phyloP scores from a whole-genome alignment of 2,329 filamentous ascomycete species.

The Colletotrichum salicis region DNA sequence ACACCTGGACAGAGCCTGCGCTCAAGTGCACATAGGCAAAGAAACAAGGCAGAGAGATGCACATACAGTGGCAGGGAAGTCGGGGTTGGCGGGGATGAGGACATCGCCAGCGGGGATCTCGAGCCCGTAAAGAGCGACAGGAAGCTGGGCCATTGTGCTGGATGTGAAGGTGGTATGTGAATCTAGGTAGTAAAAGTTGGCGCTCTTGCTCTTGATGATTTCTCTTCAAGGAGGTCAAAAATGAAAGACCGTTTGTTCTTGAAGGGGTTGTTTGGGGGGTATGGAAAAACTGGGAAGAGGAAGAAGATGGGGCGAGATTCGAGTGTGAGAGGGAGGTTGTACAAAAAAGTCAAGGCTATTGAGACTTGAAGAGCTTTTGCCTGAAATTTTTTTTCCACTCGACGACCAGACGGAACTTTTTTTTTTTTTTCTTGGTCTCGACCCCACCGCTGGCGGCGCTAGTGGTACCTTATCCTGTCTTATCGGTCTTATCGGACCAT shows the following conservation, averaged over 20 bases:
- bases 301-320: constrained; percentile 28
- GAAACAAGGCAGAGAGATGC: constrained; percentile 13
- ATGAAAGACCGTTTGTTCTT: constrained; percentile 16
- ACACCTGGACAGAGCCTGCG: background rate
- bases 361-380: constrained; percentile 32
- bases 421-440: constrained; percentile 17
- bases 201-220: constrained; percentile 19
- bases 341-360: constrained; percentile 22
- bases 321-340: constrained; percentile 25
- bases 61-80: constrained; percentile 87
- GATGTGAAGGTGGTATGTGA: constrained; percentile 3
- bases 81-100: constrained; percentile 80
- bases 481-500: constrained; percentile 35
- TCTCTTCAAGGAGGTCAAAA: constrained; percentile 36
- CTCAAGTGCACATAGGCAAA: background rate
- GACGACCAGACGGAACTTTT: constrained; percentile 32
- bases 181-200: constrained; percentile 8
- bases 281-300: constrained; percentile 14
- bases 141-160: constrained; percentile 62
- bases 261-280: background rate
- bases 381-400: constrained; percentile 37
- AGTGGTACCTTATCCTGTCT: constrained; percentile 34
- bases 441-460: constrained; percentile 34
- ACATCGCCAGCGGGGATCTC: constrained; percentile 88
- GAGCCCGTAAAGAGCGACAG: constrained; percentile 90